phyloP scores from a whole-genome alignment of 2,329 filamentous ascomycete species.

The Colletotrichum orchidophilum region DNA sequence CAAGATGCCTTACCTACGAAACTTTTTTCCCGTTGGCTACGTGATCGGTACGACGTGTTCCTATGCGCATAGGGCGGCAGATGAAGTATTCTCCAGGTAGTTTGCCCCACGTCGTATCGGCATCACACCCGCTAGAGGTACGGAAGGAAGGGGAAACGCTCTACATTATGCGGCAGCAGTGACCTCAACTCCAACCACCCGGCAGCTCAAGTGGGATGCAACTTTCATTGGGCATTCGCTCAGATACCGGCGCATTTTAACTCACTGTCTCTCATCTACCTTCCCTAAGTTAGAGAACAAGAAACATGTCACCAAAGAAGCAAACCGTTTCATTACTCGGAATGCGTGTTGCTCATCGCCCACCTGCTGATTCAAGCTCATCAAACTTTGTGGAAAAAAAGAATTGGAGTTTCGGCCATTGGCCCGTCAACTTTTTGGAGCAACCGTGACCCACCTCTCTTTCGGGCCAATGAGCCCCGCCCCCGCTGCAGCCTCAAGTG shows the following conservation, averaged over 20 bases:
- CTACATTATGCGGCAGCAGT: constrained; percentile 6
- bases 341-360: neutral
- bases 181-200: constrained; percentile 6
- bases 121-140: neutral
- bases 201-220: neutral
- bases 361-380: constrained; percentile 1
- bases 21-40: constrained; percentile 4
- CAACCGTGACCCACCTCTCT: neutral
- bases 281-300: neutral
- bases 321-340: neutral
- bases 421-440: constrained; percentile 6
- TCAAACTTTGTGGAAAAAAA: constrained; percentile 8
- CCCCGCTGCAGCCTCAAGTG: constrained; percentile 11
- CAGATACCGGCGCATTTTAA: neutral
- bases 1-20: constrained; percentile 3
- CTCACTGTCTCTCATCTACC: neutral
- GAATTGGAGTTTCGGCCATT: constrained; percentile 26
- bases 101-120: constrained; percentile 27
- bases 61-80: neutral
- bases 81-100: constrained; percentile 18
- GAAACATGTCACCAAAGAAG: neutral
- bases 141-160: neutral
- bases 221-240: constrained; percentile 3
- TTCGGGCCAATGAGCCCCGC: constrained; percentile 24
- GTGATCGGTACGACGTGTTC: neutral